phyloP scores from a whole-genome alignment of 331 rosid species.

The Cucumis variabilis region DNA sequence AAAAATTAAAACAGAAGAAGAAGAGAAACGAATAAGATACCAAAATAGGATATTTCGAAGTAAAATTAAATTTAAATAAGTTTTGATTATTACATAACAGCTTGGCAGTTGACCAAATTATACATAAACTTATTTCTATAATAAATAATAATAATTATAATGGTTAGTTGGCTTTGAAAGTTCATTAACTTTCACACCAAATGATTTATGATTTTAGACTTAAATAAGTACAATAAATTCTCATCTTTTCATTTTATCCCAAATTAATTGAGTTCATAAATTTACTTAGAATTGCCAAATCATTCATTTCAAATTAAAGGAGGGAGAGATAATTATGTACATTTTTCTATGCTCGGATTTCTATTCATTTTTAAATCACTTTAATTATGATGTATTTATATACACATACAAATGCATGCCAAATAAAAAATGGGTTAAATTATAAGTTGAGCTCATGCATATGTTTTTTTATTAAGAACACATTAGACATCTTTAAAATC shows the following conservation, averaged over 20 bases:
- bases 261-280: not conserved
- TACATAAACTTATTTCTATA: not conserved
- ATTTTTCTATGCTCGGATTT: not conserved
- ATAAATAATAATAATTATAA: not conserved
- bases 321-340: not conserved
- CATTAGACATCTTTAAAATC: no score
- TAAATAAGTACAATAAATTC: slow-evolving; percentile 5
- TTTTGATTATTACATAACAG: slow-evolving; percentile 3
- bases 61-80: not conserved
- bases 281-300: slow-evolving; percentile 13
- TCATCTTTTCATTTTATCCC: not conserved
- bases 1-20: no score
- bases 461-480: no score
- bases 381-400: not conserved
- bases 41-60: not conserved
- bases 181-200: slow-evolving; percentile 24
- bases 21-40: not conserved
- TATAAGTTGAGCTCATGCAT: no score
- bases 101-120: slow-evolving; percentile 22
- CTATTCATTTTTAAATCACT: not conserved
- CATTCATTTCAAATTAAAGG: not conserved
- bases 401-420: no score
- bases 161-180: slow-evolving; percentile 1
- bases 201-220: slow-evolving; percentile 12
- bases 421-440: no score